These are phyloP conservation scores for Magnaporthiopsis poae DNA, from an alignment of 2,329 filamentous ascomycete genomes.

Conservation along the genomic window DNA sequence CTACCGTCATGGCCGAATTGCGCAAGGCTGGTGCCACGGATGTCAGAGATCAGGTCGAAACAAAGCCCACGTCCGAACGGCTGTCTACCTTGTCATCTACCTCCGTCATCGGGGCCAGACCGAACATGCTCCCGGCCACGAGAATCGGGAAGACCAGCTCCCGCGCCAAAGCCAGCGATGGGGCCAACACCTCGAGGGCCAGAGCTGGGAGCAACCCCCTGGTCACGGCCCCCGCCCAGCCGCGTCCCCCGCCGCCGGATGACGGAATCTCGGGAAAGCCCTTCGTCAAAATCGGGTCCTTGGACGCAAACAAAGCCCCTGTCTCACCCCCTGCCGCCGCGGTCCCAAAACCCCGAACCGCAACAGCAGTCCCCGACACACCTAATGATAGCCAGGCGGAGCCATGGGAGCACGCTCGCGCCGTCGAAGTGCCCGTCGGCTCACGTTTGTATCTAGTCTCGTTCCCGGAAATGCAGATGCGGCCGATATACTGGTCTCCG, in stretches of 20 bases:
- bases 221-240: not conserved
- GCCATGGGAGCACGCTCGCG: constrained; percentile 10
- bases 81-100: not conserved
- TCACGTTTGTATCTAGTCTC: constrained; percentile 85
- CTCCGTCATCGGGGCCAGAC: not conserved
- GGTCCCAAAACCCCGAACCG: constrained; percentile 5
- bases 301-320: constrained; percentile 16
- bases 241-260: constrained; percentile 23
- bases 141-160: not conserved
- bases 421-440: constrained; percentile 66
- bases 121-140: constrained; percentile 2
- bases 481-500: constrained; percentile 95
- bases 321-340: not conserved
- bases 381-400: constrained; percentile 18
- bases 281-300: constrained; percentile 37
- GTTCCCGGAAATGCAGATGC: constrained; percentile 75
- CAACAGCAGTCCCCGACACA: constrained; percentile 1
- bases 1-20: constrained; percentile 32
- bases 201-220: not conserved
- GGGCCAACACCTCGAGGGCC: not conserved
- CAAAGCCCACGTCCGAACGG: not conserved
- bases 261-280: constrained; percentile 47
- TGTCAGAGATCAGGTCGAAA: not conserved
- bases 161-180: not conserved
- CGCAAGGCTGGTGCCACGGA: not conserved